A percentile compares a stretch with the other conserved stretches of the same genome.
Evolutionary conservation across 345 rosid species (phyloP).

Genomic region (Citrus glauca): DNA sequence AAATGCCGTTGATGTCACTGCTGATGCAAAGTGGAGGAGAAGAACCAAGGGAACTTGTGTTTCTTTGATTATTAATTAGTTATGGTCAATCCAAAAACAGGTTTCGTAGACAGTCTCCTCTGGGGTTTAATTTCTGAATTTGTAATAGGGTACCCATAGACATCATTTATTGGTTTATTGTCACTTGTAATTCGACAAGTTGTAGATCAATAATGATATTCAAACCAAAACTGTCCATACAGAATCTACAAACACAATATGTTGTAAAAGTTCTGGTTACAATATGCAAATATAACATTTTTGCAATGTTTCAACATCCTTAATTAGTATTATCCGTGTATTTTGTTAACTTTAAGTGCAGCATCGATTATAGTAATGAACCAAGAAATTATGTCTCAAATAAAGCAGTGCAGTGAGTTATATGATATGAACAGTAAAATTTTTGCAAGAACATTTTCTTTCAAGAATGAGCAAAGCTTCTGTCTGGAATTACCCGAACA

Average conservation of each 20-base stretch:
- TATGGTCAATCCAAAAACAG: background rate
- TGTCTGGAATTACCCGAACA: background rate
- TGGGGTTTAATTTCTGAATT: too few species aligned
- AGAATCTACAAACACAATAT: too few species aligned
- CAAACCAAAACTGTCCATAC: too few species aligned
- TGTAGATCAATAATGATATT: too few species aligned
- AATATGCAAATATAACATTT: too few species aligned
- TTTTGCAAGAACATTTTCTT: background rate
- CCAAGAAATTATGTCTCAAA: background rate
- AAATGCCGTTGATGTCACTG: conserved; percentile 4
- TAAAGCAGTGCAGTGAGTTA: background rate
- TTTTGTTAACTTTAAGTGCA: too few species aligned
- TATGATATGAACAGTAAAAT: background rate
- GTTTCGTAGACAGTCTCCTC: background rate
- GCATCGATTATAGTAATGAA: background rate
- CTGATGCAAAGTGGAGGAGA: background rate
- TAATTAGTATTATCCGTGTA: too few species aligned
- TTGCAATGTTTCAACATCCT: too few species aligned
- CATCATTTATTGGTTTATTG: too few species aligned
- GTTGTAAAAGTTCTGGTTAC: too few species aligned
- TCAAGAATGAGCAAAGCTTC: background rate
- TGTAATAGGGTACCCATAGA: background rate
- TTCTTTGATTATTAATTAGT: background rate
- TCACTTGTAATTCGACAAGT: too few species aligned
- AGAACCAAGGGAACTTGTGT: background rate